phyloP scores from a whole-genome alignment of 169 alveolate species.

The Cryptosporidium bovis region DNA sequence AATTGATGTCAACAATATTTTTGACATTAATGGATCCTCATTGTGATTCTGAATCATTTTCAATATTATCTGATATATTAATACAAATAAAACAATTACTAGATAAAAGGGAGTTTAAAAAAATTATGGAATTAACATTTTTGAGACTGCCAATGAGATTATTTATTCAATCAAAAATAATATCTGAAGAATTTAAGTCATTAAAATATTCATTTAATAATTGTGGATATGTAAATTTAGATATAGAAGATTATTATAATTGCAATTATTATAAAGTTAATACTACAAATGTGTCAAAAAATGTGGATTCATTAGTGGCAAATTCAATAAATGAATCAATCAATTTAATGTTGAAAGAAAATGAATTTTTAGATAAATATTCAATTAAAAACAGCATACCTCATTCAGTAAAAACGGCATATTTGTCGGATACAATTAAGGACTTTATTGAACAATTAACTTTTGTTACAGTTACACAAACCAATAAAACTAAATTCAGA shows the following conservation, averaged over 20 bases:
- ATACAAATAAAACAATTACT: conserved; percentile 47
- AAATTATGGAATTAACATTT: conserved; percentile 18
- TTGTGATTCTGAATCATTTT: conserved; percentile 43
- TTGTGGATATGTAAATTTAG: background rate
- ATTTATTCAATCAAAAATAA: conserved; percentile 17
- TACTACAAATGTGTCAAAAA: background rate
- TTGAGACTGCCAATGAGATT: conserved; percentile 52
- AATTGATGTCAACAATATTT: conserved; percentile 14
- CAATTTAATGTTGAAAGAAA: background rate
- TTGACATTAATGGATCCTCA: conserved; percentile 24
- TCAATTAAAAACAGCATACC: background rate
- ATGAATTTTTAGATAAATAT: background rate
- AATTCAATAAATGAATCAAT: background rate
- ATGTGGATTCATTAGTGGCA: background rate
- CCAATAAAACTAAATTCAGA: conserved; percentile 61
- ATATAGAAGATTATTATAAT: background rate
- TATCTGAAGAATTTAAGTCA: conserved; percentile 3
- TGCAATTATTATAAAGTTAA: background rate
- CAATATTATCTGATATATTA: conserved; percentile 49
- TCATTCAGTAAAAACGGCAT: background rate
- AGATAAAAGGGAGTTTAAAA: conserved; percentile 13
- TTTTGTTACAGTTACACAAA: conserved; percentile 37
- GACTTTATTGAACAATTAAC: conserved; percentile 42
- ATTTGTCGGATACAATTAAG: conserved; percentile 20
- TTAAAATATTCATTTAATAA: background rate